Conservation (phyloP, 1,284 basidiomycete species). For the Cryptococcus wingfieldii region DNA sequence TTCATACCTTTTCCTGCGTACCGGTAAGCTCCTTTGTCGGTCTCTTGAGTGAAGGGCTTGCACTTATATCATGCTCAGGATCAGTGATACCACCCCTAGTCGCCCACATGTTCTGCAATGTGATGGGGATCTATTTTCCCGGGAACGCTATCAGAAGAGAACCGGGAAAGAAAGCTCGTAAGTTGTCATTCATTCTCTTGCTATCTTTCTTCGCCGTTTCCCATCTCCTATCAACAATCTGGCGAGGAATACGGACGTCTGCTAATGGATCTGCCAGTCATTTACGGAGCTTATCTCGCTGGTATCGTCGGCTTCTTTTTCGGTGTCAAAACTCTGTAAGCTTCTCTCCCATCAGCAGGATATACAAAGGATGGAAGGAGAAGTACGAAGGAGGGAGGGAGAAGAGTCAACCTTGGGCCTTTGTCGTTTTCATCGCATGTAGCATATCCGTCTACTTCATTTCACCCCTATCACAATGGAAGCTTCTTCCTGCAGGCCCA, state of each 20-base stretch:
- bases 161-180: slow-evolving; percentile 28
- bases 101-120: slow-evolving; percentile 86
- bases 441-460: too few relatives aligned
- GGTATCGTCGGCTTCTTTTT: slow-evolving; percentile 37
- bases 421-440: too few relatives aligned
- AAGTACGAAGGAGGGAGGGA: too few relatives aligned
- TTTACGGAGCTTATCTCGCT: slow-evolving; percentile 34
- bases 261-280: slow-evolving; percentile 11
- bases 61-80: slow-evolving; percentile 19
- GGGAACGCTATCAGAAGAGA: slow-evolving; percentile 30
- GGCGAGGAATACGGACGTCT: not conserved
- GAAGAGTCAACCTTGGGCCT: too few relatives aligned
- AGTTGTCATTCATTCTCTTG: slow-evolving; percentile 4
- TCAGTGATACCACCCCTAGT: slow-evolving; percentile 56
- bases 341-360: too few relatives aligned
- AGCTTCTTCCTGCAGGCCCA: too few relatives aligned
- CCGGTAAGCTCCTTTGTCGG: slow-evolving; percentile 54
- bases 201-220: not conserved
- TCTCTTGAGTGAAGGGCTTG: not conserved
- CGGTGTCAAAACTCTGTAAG: slow-evolving; percentile 1
- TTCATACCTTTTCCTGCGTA: slow-evolving; percentile 77
- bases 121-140: slow-evolving; percentile 65
- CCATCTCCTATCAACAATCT: too few relatives aligned
- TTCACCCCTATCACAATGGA: too few relatives aligned
- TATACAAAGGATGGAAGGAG: too few relatives aligned